Evolutionary conservation across 2,329 filamentous ascomycete species (phyloP), one percentile per base, ranked within the genome.

Genomic region (Pezicula radicicola): DNA sequence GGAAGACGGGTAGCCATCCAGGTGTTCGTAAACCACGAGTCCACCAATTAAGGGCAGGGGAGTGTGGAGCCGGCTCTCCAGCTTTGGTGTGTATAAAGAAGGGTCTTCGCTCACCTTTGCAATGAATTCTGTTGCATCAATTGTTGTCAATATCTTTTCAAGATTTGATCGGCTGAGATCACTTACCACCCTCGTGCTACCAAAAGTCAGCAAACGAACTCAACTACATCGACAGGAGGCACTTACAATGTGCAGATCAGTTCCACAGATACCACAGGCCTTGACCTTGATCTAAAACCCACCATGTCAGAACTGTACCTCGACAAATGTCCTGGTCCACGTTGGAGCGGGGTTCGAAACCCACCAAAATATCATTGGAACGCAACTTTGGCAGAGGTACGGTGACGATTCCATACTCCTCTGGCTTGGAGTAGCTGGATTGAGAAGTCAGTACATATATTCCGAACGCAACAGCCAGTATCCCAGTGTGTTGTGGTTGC

Each of bases 121-220:
- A 61, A 78, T 71, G 60, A 88, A 88, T 70, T 88, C 84, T 63
- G 85, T 85, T 67, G 87, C 81, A 63, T 88, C 84, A 61, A 84
- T 84, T 27, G 13, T 3, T 16, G 63, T 85, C 81, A 66, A 74
- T 56, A 56, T 62, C 62, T 51, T 70, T 72, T 57, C 70, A 70
- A 46, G 64, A 64, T 45, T 28, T 45, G 7, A 15, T 10, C n/a
- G 8, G 5, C 21, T 6, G 21, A 45, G 25, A 16, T 21, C 27
- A 45, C 42, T 45, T 33, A 45, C 42, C 42, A 45, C 42, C 42
- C 42, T 45, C 42, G 42, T 45, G 42, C 42, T 45, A 27, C 42
- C 25, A 30, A 10, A 28, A 27, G 42, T 45, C 13, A 45, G 42
- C 15, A 30, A 9, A 16, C n/a, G 19, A 40, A 10, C 6, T 40